Percentiles rank a stretch among this genome's conserved stretches.
Evolutionary conservation across 2,329 filamentous ascomycete genomes (phyloP).

Genomic region (Triangularia verruculosa): DNA sequence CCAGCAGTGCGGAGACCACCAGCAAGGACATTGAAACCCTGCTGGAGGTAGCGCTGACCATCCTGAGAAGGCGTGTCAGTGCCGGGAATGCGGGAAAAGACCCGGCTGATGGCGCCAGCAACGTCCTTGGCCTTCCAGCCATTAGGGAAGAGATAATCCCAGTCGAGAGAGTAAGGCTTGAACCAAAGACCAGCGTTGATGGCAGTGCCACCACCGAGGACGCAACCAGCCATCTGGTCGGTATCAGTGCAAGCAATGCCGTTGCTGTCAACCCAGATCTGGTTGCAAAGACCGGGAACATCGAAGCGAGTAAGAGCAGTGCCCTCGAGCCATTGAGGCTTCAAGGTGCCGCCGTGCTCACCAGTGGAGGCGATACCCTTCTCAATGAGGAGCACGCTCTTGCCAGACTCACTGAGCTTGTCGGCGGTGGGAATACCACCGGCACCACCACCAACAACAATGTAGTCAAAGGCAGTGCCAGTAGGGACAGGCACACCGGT

Average conservation of each 20-base stretch:
- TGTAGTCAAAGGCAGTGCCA: constrained; percentile 55
- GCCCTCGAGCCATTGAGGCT: constrained; percentile 54
- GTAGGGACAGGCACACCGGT: constrained; percentile 35
- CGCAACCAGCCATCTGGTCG: constrained; percentile 65
- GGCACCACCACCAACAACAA: constrained; percentile 58
- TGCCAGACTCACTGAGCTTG: constrained; percentile 57
- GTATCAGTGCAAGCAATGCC: constrained; percentile 62
- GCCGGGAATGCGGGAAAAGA: constrained; percentile 62
- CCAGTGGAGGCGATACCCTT: constrained; percentile 56
- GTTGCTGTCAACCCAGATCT: constrained; percentile 60
- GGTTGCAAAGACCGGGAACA: constrained; percentile 63
- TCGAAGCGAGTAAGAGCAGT: constrained; percentile 62
- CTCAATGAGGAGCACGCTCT: constrained; percentile 57
- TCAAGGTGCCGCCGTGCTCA: constrained; percentile 57
- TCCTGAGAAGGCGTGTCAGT: constrained; percentile 60
- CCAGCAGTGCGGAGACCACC: constrained; percentile 52
- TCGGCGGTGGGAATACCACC: constrained; percentile 59
- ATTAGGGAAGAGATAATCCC: constrained; percentile 61
- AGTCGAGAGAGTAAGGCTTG: constrained; percentile 59
- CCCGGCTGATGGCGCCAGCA: constrained; percentile 50
- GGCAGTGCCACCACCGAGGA: constrained; percentile 60
- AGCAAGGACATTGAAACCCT: constrained; percentile 57
- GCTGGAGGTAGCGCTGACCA: constrained; percentile 58
- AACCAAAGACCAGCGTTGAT: constrained; percentile 65
- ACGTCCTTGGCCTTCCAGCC: constrained; percentile 66